These are phyloP conservation scores for Drechslerella dactyloides DNA, from an alignment of 2,329 filamentous ascomycete genomes.

Conservation along the genomic window DNA sequence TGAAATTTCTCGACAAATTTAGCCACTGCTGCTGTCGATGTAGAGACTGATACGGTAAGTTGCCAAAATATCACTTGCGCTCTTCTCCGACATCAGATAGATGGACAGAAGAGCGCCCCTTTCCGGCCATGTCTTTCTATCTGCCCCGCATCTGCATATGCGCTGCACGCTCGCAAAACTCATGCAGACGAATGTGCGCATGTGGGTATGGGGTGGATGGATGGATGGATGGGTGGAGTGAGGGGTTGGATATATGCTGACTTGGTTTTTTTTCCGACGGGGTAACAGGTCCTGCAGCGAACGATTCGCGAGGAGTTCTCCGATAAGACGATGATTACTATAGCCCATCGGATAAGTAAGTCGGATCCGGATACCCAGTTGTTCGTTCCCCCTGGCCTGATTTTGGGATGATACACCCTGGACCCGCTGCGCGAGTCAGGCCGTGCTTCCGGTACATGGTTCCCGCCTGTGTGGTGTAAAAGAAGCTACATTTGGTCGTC, in stretches of 20 bases:
- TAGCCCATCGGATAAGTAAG: conserved; percentile 85
- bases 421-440: conserved; percentile 15
- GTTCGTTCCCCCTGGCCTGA: conserved; percentile 1
- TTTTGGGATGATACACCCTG: conserved; percentile 7
- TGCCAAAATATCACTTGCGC: conserved; percentile 8
- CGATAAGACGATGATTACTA: conserved; percentile 95
- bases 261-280: conserved; percentile 59
- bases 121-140: background rate
- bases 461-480: too few species aligned
- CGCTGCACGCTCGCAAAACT: too few species aligned
- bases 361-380: conserved; percentile 14
- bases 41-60: conserved; percentile 63
- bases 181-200: too few species aligned
- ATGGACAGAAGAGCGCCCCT: background rate
- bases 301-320: conserved; percentile 65
- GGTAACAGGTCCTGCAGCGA: conserved; percentile 34
- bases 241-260: conserved; percentile 57
- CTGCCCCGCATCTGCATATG: background rate
- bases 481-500: background rate
- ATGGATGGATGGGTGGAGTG: too few species aligned
- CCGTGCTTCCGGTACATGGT: background rate
- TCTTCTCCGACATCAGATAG: conserved; percentile 3
- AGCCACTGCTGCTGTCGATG: conserved; percentile 67
- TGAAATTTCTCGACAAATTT: conserved; percentile 56
- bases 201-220: too few species aligned